phyloP scores from a whole-genome alignment of 2,329 filamentous ascomycete genomes.

The Epichloe typhina region DNA sequence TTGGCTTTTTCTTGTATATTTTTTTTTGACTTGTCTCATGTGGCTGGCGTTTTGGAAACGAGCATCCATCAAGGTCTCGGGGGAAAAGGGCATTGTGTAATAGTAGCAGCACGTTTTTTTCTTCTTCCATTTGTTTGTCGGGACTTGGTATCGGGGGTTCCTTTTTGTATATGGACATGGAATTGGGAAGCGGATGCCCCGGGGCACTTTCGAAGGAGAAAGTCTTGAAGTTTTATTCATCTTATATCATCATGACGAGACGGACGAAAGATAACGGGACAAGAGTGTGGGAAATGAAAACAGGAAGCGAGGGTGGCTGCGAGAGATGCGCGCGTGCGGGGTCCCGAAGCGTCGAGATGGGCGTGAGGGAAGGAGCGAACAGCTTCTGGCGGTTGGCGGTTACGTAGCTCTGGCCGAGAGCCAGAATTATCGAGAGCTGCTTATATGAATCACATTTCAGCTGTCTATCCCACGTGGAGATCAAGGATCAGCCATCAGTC shows the following conservation, averaged over 20 bases:
- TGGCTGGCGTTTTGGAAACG: constrained; percentile 5
- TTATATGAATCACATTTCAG: no score
- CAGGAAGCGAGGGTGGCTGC: background rate
- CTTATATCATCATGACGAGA: background rate
- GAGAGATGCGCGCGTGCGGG: background rate
- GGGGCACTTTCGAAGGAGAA: background rate
- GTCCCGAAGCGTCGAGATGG: background rate
- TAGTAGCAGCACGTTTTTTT: background rate
- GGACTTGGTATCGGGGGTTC: background rate
- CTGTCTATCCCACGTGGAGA: no score
- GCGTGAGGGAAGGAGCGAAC: background rate
- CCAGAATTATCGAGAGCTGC: background rate
- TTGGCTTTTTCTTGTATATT: background rate
- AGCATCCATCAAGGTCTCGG: background rate
- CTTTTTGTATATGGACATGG: background rate
- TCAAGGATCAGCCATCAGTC: no score
- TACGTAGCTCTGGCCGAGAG: no score
- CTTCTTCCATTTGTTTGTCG: background rate
- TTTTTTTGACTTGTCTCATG: background rate
- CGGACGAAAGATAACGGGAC: background rate
- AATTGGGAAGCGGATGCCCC: background rate
- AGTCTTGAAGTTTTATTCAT: background rate
- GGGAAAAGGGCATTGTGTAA: background rate
- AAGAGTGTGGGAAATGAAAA: background rate
- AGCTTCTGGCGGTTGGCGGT: no score